Conservation (phyloP, 495 filamentous ascomycete species). For the Immersiella caudata region DNA sequence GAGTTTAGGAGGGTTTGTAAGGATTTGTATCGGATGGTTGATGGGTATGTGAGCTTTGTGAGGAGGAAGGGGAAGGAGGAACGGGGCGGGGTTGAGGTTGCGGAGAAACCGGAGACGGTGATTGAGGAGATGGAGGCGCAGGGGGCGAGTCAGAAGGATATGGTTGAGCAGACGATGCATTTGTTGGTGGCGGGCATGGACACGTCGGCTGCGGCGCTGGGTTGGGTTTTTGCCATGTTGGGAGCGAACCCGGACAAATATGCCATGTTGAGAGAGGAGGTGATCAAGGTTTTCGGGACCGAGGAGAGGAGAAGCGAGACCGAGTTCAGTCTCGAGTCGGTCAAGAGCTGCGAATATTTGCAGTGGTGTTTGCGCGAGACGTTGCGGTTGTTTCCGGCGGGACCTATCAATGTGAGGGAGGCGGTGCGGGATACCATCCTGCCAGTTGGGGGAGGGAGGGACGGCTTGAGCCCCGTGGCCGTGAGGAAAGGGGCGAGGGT, state of each 20-base stretch:
- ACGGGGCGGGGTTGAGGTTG: background rate
- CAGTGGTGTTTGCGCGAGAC: slow-evolving; percentile 10
- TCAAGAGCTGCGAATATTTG: slow-evolving; percentile 14
- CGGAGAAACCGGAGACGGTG: slow-evolving; percentile 8
- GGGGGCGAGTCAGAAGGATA: slow-evolving; percentile 9
- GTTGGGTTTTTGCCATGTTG: slow-evolving; percentile 18
- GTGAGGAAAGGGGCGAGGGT: slow-evolving; percentile 15
- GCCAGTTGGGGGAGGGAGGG: slow-evolving; percentile 4
- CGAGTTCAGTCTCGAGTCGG: slow-evolving; percentile 5
- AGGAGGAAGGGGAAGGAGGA: slow-evolving; percentile 4
- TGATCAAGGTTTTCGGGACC: slow-evolving; percentile 4
- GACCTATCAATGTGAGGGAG: slow-evolving; percentile 9
- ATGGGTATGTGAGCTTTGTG: slow-evolving; percentile 11
- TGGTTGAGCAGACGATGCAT: slow-evolving; percentile 14
- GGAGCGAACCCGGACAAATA: slow-evolving; percentile 2
- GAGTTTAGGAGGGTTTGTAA: slow-evolving; percentile 15
- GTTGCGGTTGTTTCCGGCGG: slow-evolving; percentile 14
- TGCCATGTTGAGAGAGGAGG: background rate
- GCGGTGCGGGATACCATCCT: slow-evolving; percentile 10
- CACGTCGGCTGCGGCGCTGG: slow-evolving; percentile 10
- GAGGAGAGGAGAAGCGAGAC: background rate
- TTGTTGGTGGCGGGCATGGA: slow-evolving; percentile 17
- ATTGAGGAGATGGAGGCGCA: slow-evolving; percentile 14
- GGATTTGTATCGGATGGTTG: slow-evolving; percentile 20
- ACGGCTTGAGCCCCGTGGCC: slow-evolving; percentile 7